These are phyloP conservation scores for Aureobasidium sp. DNA, from an alignment of 2,329 filamentous ascomycete species.

Conservation along the genomic window DNA sequence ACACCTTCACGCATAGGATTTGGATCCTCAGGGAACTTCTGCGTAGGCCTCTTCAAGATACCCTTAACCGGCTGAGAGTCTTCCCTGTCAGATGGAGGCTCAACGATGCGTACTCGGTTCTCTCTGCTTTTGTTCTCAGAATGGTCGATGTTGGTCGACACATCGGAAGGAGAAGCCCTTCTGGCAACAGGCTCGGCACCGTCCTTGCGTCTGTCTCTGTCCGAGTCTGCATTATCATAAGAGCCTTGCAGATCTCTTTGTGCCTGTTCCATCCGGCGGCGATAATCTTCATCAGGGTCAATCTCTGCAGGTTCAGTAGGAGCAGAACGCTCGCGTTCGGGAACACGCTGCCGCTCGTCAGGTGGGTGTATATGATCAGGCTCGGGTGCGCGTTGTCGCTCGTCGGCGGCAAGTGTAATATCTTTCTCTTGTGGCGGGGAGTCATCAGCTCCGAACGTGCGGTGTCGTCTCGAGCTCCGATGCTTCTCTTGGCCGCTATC, in stretches of 20 bases:
- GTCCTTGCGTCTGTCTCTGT: background rate
- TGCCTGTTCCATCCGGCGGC: constrained; percentile 36
- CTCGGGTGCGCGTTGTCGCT: constrained; percentile 13
- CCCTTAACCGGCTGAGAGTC: constrained; percentile 63
- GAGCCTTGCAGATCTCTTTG: constrained; percentile 5
- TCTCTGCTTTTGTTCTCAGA: constrained; percentile 18
- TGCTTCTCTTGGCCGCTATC: constrained; percentile 8
- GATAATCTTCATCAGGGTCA: constrained; percentile 43
- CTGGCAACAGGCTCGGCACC: background rate
- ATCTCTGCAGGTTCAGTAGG: constrained; percentile 21
- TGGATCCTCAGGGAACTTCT: constrained; percentile 77
- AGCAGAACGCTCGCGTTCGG: constrained; percentile 18
- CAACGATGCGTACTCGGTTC: constrained; percentile 51
- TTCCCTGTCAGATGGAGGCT: constrained; percentile 58
- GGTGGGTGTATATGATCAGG: background rate
- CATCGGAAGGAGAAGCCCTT: background rate
- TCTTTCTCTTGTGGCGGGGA: constrained; percentile 11
- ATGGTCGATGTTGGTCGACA: background rate
- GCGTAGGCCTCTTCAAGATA: constrained; percentile 75
- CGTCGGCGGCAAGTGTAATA: constrained; percentile 1
- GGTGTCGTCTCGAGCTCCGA: constrained; percentile 13
- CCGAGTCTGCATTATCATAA: background rate
- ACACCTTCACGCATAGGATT: constrained; percentile 82
- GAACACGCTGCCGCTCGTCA: background rate
- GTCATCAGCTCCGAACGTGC: background rate